Evolutionary conservation across 768 basidiomycete species (phyloP), one percentile per base, ranked within the genome.

Genomic region (Daedaleopsis sinensis): DNA sequence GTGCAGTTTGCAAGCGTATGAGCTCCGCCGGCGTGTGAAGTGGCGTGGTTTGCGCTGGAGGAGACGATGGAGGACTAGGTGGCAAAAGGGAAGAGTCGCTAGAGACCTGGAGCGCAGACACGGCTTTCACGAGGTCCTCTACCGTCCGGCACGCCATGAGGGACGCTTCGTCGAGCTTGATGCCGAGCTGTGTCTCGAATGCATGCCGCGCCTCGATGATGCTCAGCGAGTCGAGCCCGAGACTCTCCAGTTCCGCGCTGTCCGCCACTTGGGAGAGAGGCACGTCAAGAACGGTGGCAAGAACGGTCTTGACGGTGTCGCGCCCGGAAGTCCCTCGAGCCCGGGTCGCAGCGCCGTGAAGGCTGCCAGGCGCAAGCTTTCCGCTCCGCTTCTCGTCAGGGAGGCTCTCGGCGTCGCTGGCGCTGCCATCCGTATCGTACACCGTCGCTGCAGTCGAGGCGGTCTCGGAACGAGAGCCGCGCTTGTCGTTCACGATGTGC

Each of bases 221-320:
- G 21, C 82, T 80, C 55, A 91, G 71, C 1, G 88, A 90, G 65
- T 90, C 87, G 21, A 90, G 71, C 3, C 89, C 88, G 15, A 89
- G 75, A 0, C 74, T 69, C 18, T 76, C 77, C 9, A 90, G 73
- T 21, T 83, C 78, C 0, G 72, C 68, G 18, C 81, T 79, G 32
- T 83, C 83, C 1, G 69, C 58, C 24, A 89, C 74, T 18, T 76
- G 74, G 3, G 71, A 65, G 19, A 68, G 55, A 12, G 72, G 67
- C 0, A 72, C 55, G n/a, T 75, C 74, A 1, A 88, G 76, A n/a
- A 83, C 78, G 2, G 72, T 67, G 0, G 83, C 79, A 11, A 87
- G 78, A 5, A 84, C 71, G 24, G 74, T 64, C 62, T 58, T 67
- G 57, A 63, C 59, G 3, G 2, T 64, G 47, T 27, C 44, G 7